A percentile compares a stretch with the other conserved stretches of the same genome.
Evolutionary conservation across 1,284 basidiomycete species (phyloP).

Genomic region (Anthracocystis walkeri): DNA sequence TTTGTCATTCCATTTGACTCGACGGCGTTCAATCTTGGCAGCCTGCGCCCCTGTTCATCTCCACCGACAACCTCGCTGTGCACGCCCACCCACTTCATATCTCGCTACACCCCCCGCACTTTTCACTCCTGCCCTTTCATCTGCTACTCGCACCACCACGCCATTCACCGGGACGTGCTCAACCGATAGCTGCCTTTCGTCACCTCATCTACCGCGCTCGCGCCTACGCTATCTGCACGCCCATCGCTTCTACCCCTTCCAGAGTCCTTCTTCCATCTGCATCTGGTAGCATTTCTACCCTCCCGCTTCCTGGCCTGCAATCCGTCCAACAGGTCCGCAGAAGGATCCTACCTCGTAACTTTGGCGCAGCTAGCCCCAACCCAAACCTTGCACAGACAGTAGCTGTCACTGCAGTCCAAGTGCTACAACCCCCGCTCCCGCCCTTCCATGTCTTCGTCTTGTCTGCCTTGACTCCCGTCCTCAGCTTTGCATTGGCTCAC

Average conservation of each 20-base stretch:
- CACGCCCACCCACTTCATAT: constrained; percentile 10
- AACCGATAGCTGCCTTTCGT: no score
- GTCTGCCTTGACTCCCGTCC: constrained; percentile 1
- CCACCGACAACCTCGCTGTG: not conserved
- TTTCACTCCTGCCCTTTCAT: not conserved
- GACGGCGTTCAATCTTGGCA: constrained; percentile 5
- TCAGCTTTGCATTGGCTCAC: constrained; percentile 3
- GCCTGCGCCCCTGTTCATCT: constrained; percentile 10
- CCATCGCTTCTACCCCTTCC: not conserved
- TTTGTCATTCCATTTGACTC: not conserved
- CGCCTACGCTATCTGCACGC: not conserved
- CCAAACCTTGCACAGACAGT: not conserved
- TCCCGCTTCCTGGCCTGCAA: not conserved
- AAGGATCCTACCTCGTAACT: not conserved
- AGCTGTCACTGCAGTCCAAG: not conserved
- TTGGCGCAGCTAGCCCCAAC: not conserved
- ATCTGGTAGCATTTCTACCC: not conserved
- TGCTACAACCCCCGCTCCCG: not conserved
- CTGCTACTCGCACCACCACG: not conserved
- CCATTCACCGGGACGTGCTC: constrained; percentile 1
- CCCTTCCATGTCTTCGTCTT: constrained; percentile 4
- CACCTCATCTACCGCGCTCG: not conserved
- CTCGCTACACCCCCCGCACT: constrained; percentile 7
- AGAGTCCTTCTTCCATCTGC: not conserved
- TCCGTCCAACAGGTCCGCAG: no score